phyloP scores from a whole-genome alignment of 495 filamentous ascomycete species.

The Clavariopsis aquatica region DNA sequence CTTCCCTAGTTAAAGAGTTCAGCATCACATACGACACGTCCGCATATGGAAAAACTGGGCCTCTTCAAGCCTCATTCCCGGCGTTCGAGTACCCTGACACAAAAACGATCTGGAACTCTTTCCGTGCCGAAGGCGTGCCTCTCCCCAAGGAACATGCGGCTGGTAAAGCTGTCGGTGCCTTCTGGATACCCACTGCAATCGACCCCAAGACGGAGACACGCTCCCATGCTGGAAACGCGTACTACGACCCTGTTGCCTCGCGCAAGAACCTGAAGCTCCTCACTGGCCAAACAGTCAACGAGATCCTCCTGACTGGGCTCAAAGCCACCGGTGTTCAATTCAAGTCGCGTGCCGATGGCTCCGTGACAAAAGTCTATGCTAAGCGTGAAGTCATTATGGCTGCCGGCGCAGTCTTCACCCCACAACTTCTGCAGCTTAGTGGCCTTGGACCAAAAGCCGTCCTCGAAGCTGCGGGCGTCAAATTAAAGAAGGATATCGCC shows the following conservation, averaged over 20 bases:
- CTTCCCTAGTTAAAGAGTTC: conserved; percentile 9
- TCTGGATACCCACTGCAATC: conserved; percentile 15
- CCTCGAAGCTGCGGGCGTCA: conserved; percentile 48
- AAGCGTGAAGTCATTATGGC: conserved; percentile 61
- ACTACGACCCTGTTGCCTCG: conserved; percentile 19
- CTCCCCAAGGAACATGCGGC: conserved; percentile 6
- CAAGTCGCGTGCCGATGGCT: conserved; percentile 30
- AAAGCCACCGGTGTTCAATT: conserved; percentile 43
- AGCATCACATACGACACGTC: conserved; percentile 46
- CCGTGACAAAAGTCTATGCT: conserved; percentile 46
- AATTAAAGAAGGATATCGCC: conserved; percentile 51
- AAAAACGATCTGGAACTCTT: conserved; percentile 36
- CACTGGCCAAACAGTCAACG: conserved; percentile 18
- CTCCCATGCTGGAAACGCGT: conserved; percentile 14
- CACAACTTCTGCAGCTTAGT: conserved; percentile 57
- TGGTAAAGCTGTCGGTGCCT: conserved; percentile 6
- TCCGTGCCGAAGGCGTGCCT: conserved; percentile 1
- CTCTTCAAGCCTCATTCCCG: conserved; percentile 47
- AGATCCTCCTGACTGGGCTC: conserved; percentile 27
- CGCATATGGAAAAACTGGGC: conserved; percentile 46
- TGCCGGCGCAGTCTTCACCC: conserved; percentile 59
- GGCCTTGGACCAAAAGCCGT: conserved; percentile 55
- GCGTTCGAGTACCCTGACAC: conserved; percentile 48
- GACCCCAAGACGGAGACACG: conserved; percentile 14
- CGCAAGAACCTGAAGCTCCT: conserved; percentile 27